Evolutionary conservation across 352 stramenopile species (phyloP), one percentile per base, ranked within the genome.

Genomic region (Pelagophyceae sp.): DNA sequence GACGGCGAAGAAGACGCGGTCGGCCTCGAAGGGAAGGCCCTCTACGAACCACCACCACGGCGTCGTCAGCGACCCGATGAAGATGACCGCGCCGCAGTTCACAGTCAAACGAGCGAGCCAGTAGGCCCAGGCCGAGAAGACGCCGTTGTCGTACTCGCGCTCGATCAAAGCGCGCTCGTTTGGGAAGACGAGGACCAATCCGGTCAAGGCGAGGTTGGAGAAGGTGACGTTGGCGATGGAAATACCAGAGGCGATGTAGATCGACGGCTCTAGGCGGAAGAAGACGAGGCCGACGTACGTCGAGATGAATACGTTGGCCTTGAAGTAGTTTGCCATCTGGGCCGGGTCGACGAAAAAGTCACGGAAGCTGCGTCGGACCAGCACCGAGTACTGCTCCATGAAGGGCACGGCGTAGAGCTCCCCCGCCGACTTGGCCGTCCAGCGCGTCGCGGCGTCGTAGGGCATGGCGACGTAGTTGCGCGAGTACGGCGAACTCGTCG

Each of bases 311-410:
- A 29, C 1, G 17, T 6, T 29, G 17, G 67, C 54, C 6, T 71
- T 31, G 31, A 78, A 19, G n/a, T 51, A 38, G 35, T 61, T 33
- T 37, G 29, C 37, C n/a, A 75, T 38, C 77, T 80, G 77, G 35
- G 38, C 63, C 64, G 32, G n/a, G 71, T 77, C 70, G 25, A 72
- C 61, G 60, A 75, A 29, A 35, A 38, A 75, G 11, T 75, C 27
- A 6, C 31, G n/a, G 17, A 38, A 2, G 17, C n/a, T 25, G 63
- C 77, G 77, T 0, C 37, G 38, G 20, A 75, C 0, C 2, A 80
- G 45, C 5, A 78, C 40, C 2, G 29, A 35, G 38, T 61, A 74
- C 65, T 80, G 77, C 71, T 23, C 60, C 17, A 60, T 29, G 2
- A 29, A 3, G 54, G 67, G 70, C 1, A 61, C 72, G 27, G 37